Base-by-base conservation (phyloP, 441 rosid species). In the Erodium texanum region DNA sequence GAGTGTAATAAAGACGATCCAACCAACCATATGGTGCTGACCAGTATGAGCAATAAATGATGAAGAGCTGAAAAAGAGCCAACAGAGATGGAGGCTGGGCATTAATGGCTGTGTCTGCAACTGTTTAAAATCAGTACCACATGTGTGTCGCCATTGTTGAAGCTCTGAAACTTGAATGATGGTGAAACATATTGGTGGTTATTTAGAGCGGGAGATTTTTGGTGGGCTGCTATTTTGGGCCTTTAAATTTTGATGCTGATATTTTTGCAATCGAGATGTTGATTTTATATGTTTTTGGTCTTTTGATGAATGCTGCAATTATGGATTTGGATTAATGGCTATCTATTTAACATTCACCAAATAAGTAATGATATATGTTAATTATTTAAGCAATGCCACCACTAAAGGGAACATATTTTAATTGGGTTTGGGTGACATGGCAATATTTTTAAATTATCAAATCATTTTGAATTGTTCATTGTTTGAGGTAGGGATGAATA, bases 41-140 rank as follows among this genome's bases (percentile, higher is more conserved):
- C 61, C 61, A 18, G 10, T 18, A 54, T 16, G 61, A 54, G 70
- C 66, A 71, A 71, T 74, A 64, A 71, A 68, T 75, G 61, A 54
- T 5, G 23, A 52, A 52, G 59, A 14, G 64, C 20, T 29, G 23
- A 43, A 2, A 22, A 32, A 34, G 18, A 64, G 38, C 66, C 65
- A 75, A 29, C 14, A 64, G 68, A 22, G 15, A 5, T 10, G 32
- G 52, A 23, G 16, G 32, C 3, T 10, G 24, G 61, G 45, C 50
- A 65, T 65, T 77, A 67, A 77, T 71, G 64, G 64, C 70, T 20
- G 22, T 18, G 23, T 54, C 61, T 54, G 61, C 24, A 54, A 54
- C 61, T 54, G 61, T 54, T 23, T 18, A 19, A 3, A 52, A 18
- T 7, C 18, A 0, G 58, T 52, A 52, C 61, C 10, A 7, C 19